Conservation (phyloP, 257 asterid genomes). For the Nicotiana undulata region DNA sequence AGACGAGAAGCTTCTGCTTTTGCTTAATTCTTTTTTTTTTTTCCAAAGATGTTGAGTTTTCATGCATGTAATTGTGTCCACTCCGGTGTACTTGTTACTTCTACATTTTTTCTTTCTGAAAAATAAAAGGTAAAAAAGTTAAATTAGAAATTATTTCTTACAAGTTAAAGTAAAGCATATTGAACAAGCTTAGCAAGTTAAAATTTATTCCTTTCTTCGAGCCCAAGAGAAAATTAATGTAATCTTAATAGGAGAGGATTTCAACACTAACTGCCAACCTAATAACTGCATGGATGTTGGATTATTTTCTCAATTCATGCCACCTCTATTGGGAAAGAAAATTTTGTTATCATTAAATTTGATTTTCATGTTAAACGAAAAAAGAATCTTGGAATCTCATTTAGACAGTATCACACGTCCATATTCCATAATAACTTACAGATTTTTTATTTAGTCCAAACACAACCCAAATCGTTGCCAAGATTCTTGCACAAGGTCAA, state of each 20-base stretch:
- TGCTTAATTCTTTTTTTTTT: neutral
- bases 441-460: too few species aligned
- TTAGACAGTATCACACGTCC: too few species aligned
- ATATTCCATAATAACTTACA: too few species aligned
- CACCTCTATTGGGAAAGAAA: neutral
- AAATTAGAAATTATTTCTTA: too few species aligned
- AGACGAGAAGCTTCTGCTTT: neutral
- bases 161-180: neutral
- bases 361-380: neutral
- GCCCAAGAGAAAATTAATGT: neutral
- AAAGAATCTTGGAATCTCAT: too few species aligned
- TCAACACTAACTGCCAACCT: too few species aligned
- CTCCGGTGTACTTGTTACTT: neutral
- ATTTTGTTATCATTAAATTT: neutral
- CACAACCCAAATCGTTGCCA: too few species aligned
- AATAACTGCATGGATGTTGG: too few species aligned
- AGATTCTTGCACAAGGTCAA: too few species aligned
- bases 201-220: neutral
- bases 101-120: neutral
- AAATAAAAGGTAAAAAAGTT: neutral
- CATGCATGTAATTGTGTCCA: too few species aligned
- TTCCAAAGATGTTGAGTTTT: too few species aligned
- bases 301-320: too few species aligned
- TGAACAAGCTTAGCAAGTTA: neutral
- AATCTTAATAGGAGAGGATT: neutral